A percentile compares a stretch with the other conserved stretches of the same genome.
phyloP scores from a whole-genome alignment of 176 grass and related monocot genomes.

The Thalia dealbata region DNA sequence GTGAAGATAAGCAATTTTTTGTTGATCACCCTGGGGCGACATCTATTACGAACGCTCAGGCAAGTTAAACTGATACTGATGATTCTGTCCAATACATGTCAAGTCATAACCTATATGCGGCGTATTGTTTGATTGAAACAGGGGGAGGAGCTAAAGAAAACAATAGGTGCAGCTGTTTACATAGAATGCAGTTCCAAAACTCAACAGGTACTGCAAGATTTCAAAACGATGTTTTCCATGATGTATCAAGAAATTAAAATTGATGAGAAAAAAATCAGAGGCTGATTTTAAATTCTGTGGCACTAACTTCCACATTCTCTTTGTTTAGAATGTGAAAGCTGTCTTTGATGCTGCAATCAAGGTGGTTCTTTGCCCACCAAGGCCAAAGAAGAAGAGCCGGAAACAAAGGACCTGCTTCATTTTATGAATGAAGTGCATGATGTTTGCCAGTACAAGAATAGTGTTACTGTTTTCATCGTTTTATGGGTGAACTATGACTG shows the following conservation, averaged over 20 bases:
- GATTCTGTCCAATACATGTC: background rate
- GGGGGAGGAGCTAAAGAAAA: conserved; percentile 17
- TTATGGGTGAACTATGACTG: background rate
- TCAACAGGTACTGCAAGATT: conserved; percentile 13
- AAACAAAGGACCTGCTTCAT: conserved; percentile 63
- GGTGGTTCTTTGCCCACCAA: conserved; percentile 50
- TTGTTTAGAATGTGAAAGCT: conserved; percentile 52
- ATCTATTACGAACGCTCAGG: conserved; percentile 11
- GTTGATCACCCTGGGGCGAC: conserved; percentile 9
- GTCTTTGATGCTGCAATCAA: conserved; percentile 83
- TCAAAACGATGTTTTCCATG: too few species aligned
- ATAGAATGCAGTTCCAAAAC: conserved; percentile 20
- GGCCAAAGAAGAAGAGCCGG: conserved; percentile 50
- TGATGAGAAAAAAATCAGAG: background rate
- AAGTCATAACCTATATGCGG: background rate
- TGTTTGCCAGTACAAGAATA: background rate
- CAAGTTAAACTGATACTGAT: background rate
- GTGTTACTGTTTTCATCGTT: background rate
- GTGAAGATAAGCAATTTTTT: conserved; percentile 17
- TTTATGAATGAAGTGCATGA: conserved; percentile 29
- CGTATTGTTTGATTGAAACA: background rate
- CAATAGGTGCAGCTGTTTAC: conserved; percentile 12
- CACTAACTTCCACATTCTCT: background rate
- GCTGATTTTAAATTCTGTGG: too few species aligned
- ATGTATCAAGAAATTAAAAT: too few species aligned